Evolutionary conservation across 2,329 filamentous ascomycete species (phyloP), one percentile per base, ranked within the genome.

Genomic region (Trematosphaeria pertusa): DNA sequence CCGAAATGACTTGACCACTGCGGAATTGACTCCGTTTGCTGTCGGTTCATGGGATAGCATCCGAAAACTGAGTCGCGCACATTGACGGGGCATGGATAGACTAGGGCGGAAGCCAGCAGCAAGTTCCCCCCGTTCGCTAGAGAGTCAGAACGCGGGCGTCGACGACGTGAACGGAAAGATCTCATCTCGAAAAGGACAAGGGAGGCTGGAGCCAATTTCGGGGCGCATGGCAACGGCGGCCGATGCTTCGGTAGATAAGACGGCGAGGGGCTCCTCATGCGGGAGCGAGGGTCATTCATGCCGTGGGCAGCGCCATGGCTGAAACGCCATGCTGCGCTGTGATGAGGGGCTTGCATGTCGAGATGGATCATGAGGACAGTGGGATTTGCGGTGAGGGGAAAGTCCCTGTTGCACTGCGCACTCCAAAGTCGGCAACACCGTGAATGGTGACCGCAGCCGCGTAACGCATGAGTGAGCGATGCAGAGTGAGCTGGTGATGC

Each of bases 61-160:
- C 28, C 33, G 31, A 46, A 37, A 44, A n/a, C 43, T 46, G 51
- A 56, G 36, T 58, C 50, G 49, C 36, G 43, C 28, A 46, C 50
- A 43, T 43, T 46, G 37, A 54, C 39, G 52, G 48, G 47, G 55
- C 48, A 50, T 37, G 40, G 42, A 48, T 40, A 50, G 48, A 39
- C 21, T 37, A 9, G 33, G 14, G 56, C 62, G 64, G 64, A 60
- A 54, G 46, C 52, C 49, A 61, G 41, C 35, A 21, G 32, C 18
- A 22, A 40, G 33, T 58, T 64, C 64, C 65, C 64, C 65, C 65
- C 66, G 65, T 62, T 49, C 56, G 54, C 65, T 65, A 68, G 36
- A 42, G 46, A 49, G 15, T 55, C 31, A 48, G 36, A 34, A 48
- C 34, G 32, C 36, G 31, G 37, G n/a, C n/a, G n/a, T n/a, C 50